Evolutionary conservation across 1,284 basidiomycete genomes (phyloP).

Genomic region (Neonothopanus nambi): DNA sequence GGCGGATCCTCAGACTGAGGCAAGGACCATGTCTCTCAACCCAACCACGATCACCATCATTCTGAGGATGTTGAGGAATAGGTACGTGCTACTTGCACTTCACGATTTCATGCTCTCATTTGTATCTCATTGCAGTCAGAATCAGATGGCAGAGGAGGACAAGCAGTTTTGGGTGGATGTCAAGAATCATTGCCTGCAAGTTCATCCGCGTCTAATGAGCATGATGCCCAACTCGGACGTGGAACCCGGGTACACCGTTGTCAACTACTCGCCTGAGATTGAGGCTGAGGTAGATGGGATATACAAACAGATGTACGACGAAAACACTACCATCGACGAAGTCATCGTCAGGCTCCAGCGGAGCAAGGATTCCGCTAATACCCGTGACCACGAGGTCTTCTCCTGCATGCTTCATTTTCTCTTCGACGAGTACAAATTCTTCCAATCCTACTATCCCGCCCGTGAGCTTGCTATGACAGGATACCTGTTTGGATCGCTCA

Average conservation of each 20-base stretch:
- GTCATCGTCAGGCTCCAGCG: slow-evolving; percentile 87
- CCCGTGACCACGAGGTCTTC: slow-evolving; percentile 93
- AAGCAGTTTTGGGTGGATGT: slow-evolving; percentile 91
- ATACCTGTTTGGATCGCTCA: slow-evolving; percentile 94
- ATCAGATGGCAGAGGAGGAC: slow-evolving; percentile 72
- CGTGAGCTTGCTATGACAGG: slow-evolving; percentile 96
- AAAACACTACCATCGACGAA: slow-evolving; percentile 91
- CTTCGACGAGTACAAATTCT: slow-evolving; percentile 99
- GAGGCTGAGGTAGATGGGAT: slow-evolving; percentile 93
- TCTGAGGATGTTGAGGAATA: slow-evolving; percentile 81
- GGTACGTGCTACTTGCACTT: slow-evolving; percentile 44
- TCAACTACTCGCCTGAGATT: slow-evolving; percentile 87
- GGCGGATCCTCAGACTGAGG: slow-evolving; percentile 78
- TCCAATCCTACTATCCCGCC: slow-evolving; percentile 93
- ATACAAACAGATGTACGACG: slow-evolving; percentile 98
- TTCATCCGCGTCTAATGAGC: slow-evolving; percentile 96
- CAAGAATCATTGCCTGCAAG: slow-evolving; percentile 91
- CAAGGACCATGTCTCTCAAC: slow-evolving; percentile 79
- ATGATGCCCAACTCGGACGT: slow-evolving; percentile 86
- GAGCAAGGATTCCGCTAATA: slow-evolving; percentile 80
- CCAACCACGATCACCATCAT: slow-evolving; percentile 91
- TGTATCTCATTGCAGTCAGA: slow-evolving; percentile 44
- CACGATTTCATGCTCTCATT: slow-evolving; percentile 11
- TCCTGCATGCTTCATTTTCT: slow-evolving; percentile 99
- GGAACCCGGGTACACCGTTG: slow-evolving; percentile 91